phyloP scores from a whole-genome alignment of 495 filamentous ascomycete genomes.

The Penicillium soppii region DNA sequence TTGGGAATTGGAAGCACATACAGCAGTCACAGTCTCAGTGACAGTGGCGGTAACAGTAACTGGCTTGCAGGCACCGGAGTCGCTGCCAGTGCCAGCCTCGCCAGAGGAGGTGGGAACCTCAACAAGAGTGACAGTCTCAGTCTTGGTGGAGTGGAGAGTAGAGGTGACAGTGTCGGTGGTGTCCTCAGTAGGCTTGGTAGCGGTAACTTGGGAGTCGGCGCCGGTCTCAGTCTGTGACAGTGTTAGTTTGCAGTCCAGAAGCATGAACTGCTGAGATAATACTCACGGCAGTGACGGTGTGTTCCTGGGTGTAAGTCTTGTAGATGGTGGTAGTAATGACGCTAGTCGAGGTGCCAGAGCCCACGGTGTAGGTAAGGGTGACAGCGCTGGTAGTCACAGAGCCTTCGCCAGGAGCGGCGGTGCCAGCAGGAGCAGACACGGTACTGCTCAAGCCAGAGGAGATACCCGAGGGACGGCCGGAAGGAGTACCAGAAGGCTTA shows the following conservation, averaged over 20 bases:
- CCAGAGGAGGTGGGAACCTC: constrained; percentile 22
- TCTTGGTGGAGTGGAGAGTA: constrained; percentile 27
- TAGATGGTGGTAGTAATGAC: constrained; percentile 58
- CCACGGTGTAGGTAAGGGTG: constrained; percentile 60
- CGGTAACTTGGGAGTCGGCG: neutral
- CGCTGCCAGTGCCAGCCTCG: constrained; percentile 15
- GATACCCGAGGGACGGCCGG: neutral
- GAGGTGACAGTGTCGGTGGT: constrained; percentile 18
- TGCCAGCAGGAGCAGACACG: constrained; percentile 5
- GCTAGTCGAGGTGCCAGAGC: constrained; percentile 51
- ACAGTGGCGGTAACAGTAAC: constrained; percentile 27
- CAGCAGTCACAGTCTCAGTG: constrained; percentile 27
- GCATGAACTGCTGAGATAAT: neutral
- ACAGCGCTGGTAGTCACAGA: constrained; percentile 36
- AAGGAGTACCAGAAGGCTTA: constrained; percentile 1
- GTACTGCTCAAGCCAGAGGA: neutral
- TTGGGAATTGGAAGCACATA: constrained; percentile 8
- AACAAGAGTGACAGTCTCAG: constrained; percentile 29
- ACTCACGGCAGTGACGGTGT: constrained; percentile 43
- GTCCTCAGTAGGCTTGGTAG: constrained; percentile 1
- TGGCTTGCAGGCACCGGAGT: constrained; percentile 17
- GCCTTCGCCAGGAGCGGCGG: constrained; percentile 2
- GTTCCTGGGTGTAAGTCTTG: constrained; percentile 41
- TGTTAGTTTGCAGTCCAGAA: constrained; percentile 10
- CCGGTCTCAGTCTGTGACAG: constrained; percentile 10